Base-by-base conservation (phyloP, 768 basidiomycete genomes). In the Suillus plorans region DNA sequence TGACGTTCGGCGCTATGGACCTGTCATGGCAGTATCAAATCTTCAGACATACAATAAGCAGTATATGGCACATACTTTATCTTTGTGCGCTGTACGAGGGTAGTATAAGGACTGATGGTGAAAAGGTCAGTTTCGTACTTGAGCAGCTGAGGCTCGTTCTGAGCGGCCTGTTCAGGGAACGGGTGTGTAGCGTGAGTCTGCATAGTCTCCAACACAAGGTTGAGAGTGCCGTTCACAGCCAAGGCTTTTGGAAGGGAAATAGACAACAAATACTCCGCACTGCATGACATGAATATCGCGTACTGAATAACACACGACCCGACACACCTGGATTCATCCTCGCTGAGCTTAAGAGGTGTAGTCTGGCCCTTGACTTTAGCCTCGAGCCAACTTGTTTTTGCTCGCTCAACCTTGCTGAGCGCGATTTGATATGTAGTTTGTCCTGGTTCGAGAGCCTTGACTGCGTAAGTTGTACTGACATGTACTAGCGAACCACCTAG, bases 401-500 rank as follows among this genome's bases (percentile, higher is more conserved):
- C 75, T 64, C 82, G 84, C 69, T 95, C 92, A 34, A 82, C 80
- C 69, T 82, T 80, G 12, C 85, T 81, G 36, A 94, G 80, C 18
- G 89, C 86, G 68, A 94, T 75, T 58, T 88, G 86, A 73, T 95
- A 95, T 55, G 83, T 80, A 39, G 81, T 82, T 22, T 87, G 82
- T 41, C 80, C 83, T 65, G 85, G 80, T 67, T 86, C 82, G 52
- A 90, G 83, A 44, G 92, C 86, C 73, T 87, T 91, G 74, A 94
- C 86, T 22, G 91, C 88, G 77, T 90, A 97, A 57, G 94, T 92
- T 55, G 95, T 97, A 62, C 88, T 92, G 81, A 95, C 87, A 80
- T 91, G 89, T 63, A 94, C 90, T 28, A 94, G 84, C 22, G 95
- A 84, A 60, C 96, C 96, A 42, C 91, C 94, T 28, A 97, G 90